Evolutionary conservation across 495 filamentous ascomycete genomes (phyloP), one percentile per base, ranked within the genome.

Genomic region (Annulohypoxylon bovei): DNA sequence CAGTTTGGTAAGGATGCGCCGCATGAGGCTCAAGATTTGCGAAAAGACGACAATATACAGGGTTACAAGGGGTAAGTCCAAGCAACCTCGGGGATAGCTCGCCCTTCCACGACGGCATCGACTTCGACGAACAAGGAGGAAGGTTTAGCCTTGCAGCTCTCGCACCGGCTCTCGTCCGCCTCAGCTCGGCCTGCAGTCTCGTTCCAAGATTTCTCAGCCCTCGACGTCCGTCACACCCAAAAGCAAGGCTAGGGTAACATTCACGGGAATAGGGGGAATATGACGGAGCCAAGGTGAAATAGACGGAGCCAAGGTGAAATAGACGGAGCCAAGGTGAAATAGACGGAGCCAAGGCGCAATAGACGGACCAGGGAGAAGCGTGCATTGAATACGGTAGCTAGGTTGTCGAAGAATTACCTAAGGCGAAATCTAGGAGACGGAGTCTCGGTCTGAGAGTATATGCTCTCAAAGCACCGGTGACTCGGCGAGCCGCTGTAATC

Each of bases 281-380:
- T 64, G 64, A 68, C 55, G 70, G 12, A 50, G 61, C 27, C 6
- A 62, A 35, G 49, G 63, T 42, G 35, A 53, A 18, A n/a, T 44
- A 35, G 16, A 18, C 47, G 22, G 57, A n/a, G 16, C 44, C 3
- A 14, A 5, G 50, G 40, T 53, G 25, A 9, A 18, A 37, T 7
- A 20, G 61, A n/a, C n/a, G 33, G 3, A 60, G 30, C 18, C 47
- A 53, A 53, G 57, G 28, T 25, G 23, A 20, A 7, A 4, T 25
- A 20, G 16, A 18, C 47, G 22, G 57, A n/a, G 16, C 49, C 7
- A 20, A 9, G 54, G 39, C 49, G 32, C 6, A 27, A 35, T 4
- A 25, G 62, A n/a, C n/a, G 32, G 4, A 53, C 12, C 53, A 47
- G 30, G 61, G 27, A 23, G 22, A 30, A 6, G 33, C 9, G 12